Evolutionary conservation across 2,329 filamentous ascomycete species (phyloP).

Genomic region (Aspergillus carbonarius): DNA sequence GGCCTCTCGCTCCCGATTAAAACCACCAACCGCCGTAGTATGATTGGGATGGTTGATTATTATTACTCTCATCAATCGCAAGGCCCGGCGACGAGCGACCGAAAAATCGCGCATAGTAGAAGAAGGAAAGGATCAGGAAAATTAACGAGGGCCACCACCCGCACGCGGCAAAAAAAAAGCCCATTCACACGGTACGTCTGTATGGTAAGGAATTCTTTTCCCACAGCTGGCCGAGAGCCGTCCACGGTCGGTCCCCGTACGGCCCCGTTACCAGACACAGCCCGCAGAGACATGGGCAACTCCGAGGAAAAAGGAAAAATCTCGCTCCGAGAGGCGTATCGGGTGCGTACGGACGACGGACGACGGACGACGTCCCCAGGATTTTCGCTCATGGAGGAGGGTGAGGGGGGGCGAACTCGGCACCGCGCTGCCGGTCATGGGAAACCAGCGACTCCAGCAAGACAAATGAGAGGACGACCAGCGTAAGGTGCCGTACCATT

Average conservation of each 20-base stretch:
- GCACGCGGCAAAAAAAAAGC: conserved; percentile 21
- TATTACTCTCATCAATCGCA: conserved; percentile 15
- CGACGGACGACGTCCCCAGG: background rate
- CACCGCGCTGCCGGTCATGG: conserved; percentile 24
- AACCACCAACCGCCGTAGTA: conserved; percentile 4
- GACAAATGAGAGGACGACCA: conserved; percentile 7
- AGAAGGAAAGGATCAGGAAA: conserved; percentile 16
- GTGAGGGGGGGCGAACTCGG: conserved; percentile 22
- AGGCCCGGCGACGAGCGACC: conserved; percentile 7
- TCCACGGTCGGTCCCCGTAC: background rate
- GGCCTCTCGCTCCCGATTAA: background rate
- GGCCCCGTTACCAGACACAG: background rate
- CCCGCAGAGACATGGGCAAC: background rate
- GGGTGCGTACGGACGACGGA: background rate
- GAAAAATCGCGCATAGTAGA: conserved; percentile 31
- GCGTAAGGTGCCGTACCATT: conserved; percentile 20
- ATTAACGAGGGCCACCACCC: conserved; percentile 22
- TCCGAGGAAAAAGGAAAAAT: background rate
- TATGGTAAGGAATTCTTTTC: conserved; percentile 8
- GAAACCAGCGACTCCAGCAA: background rate
- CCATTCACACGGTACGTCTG: conserved; percentile 11
- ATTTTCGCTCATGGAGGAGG: conserved; percentile 11
- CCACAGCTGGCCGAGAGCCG: background rate
- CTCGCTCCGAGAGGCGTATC: background rate
- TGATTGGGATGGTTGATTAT: conserved; percentile 7